Evolutionary conservation across 2,329 filamentous ascomycete genomes (phyloP).

Genomic region (Coniella lustricola): DNA sequence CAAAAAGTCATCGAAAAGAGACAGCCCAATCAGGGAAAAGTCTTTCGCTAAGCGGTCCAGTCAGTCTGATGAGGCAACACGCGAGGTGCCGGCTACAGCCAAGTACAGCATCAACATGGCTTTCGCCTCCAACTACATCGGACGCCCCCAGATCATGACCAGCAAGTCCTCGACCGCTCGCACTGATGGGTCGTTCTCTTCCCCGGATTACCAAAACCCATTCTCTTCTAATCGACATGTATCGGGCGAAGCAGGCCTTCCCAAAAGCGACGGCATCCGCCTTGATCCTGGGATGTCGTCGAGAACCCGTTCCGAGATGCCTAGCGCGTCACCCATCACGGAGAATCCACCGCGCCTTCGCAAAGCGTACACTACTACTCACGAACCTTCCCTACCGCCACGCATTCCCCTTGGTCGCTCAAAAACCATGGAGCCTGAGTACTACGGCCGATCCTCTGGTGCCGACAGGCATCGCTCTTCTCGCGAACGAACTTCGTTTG

Average conservation of each 20-base stretch:
- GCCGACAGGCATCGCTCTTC: conserved; percentile 7
- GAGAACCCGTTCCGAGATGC: conserved; percentile 12
- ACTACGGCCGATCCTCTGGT: conserved; percentile 2
- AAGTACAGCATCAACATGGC: conserved; percentile 11
- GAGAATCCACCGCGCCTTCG: conserved; percentile 20
- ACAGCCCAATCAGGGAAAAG: conserved; percentile 19
- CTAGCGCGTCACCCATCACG: conserved; percentile 13
- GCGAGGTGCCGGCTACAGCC: conserved; percentile 12
- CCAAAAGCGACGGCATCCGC: conserved; percentile 4
- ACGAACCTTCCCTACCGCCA: conserved; percentile 12
- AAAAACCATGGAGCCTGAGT: conserved; percentile 17
- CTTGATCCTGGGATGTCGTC: conserved; percentile 4
- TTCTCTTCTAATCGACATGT: conserved; percentile 1
- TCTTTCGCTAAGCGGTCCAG: conserved; percentile 13
- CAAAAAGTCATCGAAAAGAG: conserved; percentile 26
- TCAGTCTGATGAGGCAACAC: conserved; percentile 1
- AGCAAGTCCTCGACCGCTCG: conserved; percentile 13
- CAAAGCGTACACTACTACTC: conserved; percentile 21
- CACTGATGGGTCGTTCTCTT: conserved; percentile 4
- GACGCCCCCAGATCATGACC: conserved; percentile 1
- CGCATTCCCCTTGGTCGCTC: conserved; percentile 16
- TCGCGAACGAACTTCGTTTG: conserved; percentile 16
- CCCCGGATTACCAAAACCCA: conserved; percentile 15
- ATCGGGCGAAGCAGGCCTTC: conserved; percentile 17
- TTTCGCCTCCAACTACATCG: conserved; percentile 19